phyloP scores from a whole-genome alignment of 1,284 basidiomycete genomes.

The Puccinia novopanici region DNA sequence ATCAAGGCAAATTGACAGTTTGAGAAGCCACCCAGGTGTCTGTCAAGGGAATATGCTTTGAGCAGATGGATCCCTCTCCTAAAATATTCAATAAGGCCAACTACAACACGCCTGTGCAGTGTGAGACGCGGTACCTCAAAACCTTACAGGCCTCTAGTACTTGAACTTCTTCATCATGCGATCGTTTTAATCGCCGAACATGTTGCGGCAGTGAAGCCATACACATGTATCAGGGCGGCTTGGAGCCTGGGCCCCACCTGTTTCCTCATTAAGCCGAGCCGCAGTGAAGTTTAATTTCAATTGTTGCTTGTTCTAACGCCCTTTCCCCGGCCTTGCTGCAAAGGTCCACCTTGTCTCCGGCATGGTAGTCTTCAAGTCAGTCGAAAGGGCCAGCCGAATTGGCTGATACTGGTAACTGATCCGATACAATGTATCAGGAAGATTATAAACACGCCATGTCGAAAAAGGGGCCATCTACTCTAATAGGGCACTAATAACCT shows the following conservation, averaged over 20 bases:
- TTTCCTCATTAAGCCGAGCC: slow-evolving; percentile 23
- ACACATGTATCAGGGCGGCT: background rate
- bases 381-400: slow-evolving; percentile 12
- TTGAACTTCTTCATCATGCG: slow-evolving; percentile 13
- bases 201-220: slow-evolving; percentile 16
- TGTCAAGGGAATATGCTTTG: slow-evolving; percentile 3
- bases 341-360: slow-evolving; percentile 24
- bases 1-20: background rate
- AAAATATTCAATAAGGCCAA: background rate
- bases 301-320: slow-evolving; percentile 32
- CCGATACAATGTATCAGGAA: slow-evolving; percentile 25
- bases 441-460: slow-evolving; percentile 23
- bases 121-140: background rate
- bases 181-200: slow-evolving; percentile 13
- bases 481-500: background rate
- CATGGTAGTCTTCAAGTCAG: slow-evolving; percentile 24
- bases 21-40: background rate
- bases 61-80: background rate
- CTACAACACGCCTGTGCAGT: background rate
- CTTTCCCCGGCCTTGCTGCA: slow-evolving; percentile 8
- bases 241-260: slow-evolving; percentile 26
- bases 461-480: slow-evolving; percentile 19
- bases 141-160: background rate
- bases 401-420: slow-evolving; percentile 25
- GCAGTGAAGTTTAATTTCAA: slow-evolving; percentile 33